Base-by-base conservation (phyloP, 371 early-diverging fungal species). In the Cladochytrium tenue region DNA sequence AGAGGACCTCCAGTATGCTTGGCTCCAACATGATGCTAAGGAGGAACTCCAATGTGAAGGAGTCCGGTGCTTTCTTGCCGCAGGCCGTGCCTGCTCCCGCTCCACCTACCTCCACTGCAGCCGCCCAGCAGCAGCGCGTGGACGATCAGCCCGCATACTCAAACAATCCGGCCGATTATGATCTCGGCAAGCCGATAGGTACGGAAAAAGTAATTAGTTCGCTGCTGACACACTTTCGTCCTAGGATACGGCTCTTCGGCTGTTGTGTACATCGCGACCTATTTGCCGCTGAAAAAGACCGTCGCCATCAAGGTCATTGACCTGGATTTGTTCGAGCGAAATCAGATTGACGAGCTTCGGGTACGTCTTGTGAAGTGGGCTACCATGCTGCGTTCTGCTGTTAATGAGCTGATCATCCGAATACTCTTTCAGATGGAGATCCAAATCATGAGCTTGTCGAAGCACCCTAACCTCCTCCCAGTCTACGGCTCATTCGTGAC, bases 241-340 rank as follows among this genome's bases (percentile, higher is more conserved):
- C 20, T 53, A 92, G 94, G 95, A 1, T 93, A 89, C 77, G 95
- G 95, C 13, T 92, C 93, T 0, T 94, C 94, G 0, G 95, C 94
- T 0, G 82, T 90, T 27, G 95, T 94, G 0, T 92, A 91, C 78
- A 79, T 81, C 59, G 93, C 94, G 15, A 78, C 81, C 58, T 94
- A 91, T 72, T 89, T 84, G 61, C 93, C 93, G 10, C 51, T 81
- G 28, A 83, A 87, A 56, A 85, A 83, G 71, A 74, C 81, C 35
- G 91, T 95, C 5, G 92, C 92, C 30, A 81, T 93, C 50, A 95
- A 95, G 71, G 87, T 92, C 73, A 93, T 95, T 69, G 94, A 95
- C 72, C 72, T 95, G 70, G 95, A 95, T 73, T 84, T 88, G 87
- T 95, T 95, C 85, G 94, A 93, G 70, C 84, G 94, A 23, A 92